Evolutionary conservation across 345 rosid genomes (phyloP), one percentile per base, ranked within the genome.

Genomic region (Combretum micranthum): DNA sequence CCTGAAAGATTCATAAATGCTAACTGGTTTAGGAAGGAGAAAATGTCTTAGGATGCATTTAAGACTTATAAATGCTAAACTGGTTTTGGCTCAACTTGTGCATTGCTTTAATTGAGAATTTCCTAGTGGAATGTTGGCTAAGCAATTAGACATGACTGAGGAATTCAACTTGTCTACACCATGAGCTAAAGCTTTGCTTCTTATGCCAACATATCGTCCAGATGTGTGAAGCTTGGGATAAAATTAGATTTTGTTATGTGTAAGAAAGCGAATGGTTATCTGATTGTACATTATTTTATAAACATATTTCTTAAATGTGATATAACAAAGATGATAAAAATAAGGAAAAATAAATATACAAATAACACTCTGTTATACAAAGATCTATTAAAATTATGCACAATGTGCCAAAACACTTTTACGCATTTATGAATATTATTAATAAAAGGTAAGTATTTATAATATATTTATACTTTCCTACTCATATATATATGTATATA

Each of bases 41-140:
- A 46, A 16, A 7, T 55, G 59, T 18, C 59, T 47, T 12, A 47
- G 45, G 17, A 16, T 39, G 47, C 21, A 25, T 13, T 20, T 39
- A 17, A 47, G 47, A 17, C 21, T 55, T 8, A 55, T 22, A 14
- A 39, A 32, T 2, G 20, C 20, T 5, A 17, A 15, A 46, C 21
- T 55, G 20, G 43, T 55, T 17, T 22, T 55, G 12, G 59, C 59
- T 4, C 59, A 55, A 13, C 20, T 55, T 3, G 47, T 39, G 59
- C 59, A 55, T 42, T 55, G 59, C 59, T 55, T 55, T 47, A 42
- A 16, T 12, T 55, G 59, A 47, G 59, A 55, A 22, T 15, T 55
- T 44, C 59, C 59, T 4, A 25, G 16, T 1, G 59, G 59, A 8
- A n/a, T 37, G 59, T 55, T 25, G 19, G 46, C 47, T 0, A 19